phyloP scores from a whole-genome alignment of 1,139 yeast genomes.

The Wickerhamomyces sp. region DNA sequence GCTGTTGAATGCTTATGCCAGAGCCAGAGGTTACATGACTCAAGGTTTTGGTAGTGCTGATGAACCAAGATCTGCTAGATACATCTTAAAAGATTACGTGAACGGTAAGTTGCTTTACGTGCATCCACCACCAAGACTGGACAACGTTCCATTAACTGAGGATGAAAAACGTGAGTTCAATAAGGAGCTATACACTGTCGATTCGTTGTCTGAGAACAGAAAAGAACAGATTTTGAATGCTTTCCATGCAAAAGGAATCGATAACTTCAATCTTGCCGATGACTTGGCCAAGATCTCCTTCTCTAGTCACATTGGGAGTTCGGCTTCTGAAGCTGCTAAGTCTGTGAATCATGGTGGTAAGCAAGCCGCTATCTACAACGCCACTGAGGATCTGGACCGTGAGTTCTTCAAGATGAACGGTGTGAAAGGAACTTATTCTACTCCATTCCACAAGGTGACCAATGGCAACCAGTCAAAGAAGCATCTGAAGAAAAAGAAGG shows the following conservation, averaged over 20 bases:
- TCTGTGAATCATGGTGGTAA: slow-evolving; percentile 66
- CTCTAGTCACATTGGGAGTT: slow-evolving; percentile 63
- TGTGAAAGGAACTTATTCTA: slow-evolving; percentile 56
- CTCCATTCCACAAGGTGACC: slow-evolving; percentile 66
- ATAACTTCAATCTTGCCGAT: slow-evolving; percentile 56
- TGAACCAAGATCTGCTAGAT: slow-evolving; percentile 91
- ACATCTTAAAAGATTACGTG: slow-evolving; percentile 89
- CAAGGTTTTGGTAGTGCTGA: slow-evolving; percentile 98
- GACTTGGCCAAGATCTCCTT: slow-evolving; percentile 73
- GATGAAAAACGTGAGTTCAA: slow-evolving; percentile 67
- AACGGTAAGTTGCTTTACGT: slow-evolving; percentile 83
- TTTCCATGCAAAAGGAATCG: slow-evolving; percentile 48
- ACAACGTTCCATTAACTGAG: slow-evolving; percentile 36
- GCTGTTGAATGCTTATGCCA: slow-evolving; percentile 84
- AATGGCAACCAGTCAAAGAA: slow-evolving; percentile 46
- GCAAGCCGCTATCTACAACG: slow-evolving; percentile 72
- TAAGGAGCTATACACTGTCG: slow-evolving; percentile 60
- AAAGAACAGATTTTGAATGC: slow-evolving; percentile 65
- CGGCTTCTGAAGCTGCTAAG: slow-evolving; percentile 35
- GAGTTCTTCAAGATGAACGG: slow-evolving; percentile 73
- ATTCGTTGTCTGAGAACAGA: slow-evolving; percentile 65
- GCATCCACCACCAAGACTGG: slow-evolving; percentile 76
- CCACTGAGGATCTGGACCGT: slow-evolving; percentile 74
- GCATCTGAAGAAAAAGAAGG: slow-evolving; percentile 62
- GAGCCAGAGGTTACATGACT: slow-evolving; percentile 96